Conservation (phyloP, 768 basidiomycete species). For the Mycena galopus region DNA sequence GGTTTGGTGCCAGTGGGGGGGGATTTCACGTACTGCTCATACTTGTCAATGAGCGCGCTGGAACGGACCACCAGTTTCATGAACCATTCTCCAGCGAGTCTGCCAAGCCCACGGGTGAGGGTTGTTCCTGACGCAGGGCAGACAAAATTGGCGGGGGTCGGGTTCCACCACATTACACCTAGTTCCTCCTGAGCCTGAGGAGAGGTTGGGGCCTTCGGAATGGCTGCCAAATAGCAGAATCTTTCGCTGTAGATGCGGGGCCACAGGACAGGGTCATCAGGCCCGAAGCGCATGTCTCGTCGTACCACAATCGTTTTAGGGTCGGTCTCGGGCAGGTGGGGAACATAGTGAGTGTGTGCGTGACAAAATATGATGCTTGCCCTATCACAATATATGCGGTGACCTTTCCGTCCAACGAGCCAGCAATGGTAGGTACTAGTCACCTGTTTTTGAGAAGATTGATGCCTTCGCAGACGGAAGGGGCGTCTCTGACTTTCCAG, state of each 20-base stretch:
- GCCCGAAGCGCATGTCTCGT: neutral
- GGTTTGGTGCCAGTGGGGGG: constrained; percentile 6
- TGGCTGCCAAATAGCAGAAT: neutral
- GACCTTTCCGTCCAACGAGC: neutral
- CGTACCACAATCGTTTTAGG: neutral
- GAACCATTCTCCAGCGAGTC: no score
- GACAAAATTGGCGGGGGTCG: no score
- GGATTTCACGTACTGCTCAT: constrained; percentile 1
- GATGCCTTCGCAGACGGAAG: neutral
- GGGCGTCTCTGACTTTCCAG: neutral
- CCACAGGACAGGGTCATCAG: neutral
- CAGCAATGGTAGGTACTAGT: neutral
- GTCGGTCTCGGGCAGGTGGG: neutral
- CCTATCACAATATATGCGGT: neutral
- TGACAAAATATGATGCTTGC: neutral
- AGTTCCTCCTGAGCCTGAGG: neutral
- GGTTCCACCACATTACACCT: neutral
- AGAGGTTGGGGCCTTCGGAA: neutral
- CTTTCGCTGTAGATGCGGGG: neutral
- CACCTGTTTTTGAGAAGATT: neutral
- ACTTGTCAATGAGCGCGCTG: neutral
- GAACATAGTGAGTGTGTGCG: neutral
- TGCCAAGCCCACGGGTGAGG: no score
- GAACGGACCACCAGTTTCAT: neutral
- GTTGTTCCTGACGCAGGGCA: no score